phyloP scores from a whole-genome alignment of 2,329 filamentous ascomycete genomes.

The Blastomyces emzantsi region DNA sequence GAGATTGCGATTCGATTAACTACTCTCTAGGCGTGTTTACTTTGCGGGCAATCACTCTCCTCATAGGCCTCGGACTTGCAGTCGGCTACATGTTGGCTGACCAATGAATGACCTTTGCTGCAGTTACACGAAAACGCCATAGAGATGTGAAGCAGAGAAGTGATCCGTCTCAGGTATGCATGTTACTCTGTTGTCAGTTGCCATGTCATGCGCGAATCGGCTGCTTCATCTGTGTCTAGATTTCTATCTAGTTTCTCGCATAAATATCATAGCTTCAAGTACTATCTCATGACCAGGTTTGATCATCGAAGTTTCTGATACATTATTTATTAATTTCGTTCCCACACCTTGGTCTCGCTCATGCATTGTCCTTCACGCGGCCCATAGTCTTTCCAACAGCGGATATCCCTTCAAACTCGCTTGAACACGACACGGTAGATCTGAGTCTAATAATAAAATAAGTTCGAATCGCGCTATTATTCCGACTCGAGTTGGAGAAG shows the following conservation, averaged over 20 bases:
- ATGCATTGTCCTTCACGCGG: not conserved
- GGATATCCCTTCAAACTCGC: not conserved
- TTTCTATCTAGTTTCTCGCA: not conserved
- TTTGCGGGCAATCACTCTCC: not conserved
- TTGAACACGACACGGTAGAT: not conserved
- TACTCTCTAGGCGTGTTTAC: not conserved
- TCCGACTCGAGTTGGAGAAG: not conserved
- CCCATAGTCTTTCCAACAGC: too few species aligned
- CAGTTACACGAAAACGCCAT: not conserved
- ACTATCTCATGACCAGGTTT: not conserved
- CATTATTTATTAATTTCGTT: not conserved
- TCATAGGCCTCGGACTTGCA: not conserved
- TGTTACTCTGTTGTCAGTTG: not conserved
- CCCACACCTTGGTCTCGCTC: not conserved
- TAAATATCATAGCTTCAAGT: not conserved
- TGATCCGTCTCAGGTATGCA: not conserved
- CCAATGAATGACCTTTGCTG: not conserved
- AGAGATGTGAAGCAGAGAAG: not conserved
- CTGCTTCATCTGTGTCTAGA: not conserved
- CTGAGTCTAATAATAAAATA: not conserved
- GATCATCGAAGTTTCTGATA: not conserved
- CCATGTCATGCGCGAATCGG: not conserved
- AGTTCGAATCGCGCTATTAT: not conserved
- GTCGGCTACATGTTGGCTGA: not conserved
- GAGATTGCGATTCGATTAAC: not conserved